These are phyloP conservation scores for Lipomyces spencermartinsiae DNA, from an alignment of 805 yeast species.

Conservation along the genomic window DNA sequence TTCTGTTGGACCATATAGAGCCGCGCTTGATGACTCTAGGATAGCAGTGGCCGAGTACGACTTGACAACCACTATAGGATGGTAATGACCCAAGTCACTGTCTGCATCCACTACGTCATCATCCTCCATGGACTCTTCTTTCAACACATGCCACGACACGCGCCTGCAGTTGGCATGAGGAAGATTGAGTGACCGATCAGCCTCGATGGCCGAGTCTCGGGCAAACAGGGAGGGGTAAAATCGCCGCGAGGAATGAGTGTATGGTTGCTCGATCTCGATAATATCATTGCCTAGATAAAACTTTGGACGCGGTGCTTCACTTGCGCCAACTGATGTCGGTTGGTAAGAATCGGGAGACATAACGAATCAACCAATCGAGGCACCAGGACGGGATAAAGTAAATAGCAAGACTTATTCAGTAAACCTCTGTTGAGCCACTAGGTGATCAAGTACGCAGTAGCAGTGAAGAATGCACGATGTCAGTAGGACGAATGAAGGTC, in stretches of 20 bases:
- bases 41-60: conserved; percentile 4
- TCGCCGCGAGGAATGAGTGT: background rate
- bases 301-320: conserved; percentile 13
- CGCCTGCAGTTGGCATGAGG: background rate
- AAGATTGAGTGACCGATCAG: background rate
- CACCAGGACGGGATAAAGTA: background rate
- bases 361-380: background rate
- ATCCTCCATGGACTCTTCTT: conserved; percentile 4
- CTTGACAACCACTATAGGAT: background rate
- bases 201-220: background rate
- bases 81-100: conserved; percentile 8
- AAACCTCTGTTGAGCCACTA: background rate
- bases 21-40: background rate
- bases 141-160: background rate
- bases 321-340: conserved; percentile 1
- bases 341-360: background rate
- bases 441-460: background rate
- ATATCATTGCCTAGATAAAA: conserved; percentile 27
- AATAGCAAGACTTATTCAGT: background rate
- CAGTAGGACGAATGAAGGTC: background rate
- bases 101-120: conserved; percentile 14
- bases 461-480: background rate
- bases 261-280: background rate
- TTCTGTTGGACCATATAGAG: background rate
- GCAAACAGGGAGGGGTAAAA: background rate